Evolutionary conservation across 306 rosid genomes (phyloP).

Genomic region (Lathyrus aphaca): DNA sequence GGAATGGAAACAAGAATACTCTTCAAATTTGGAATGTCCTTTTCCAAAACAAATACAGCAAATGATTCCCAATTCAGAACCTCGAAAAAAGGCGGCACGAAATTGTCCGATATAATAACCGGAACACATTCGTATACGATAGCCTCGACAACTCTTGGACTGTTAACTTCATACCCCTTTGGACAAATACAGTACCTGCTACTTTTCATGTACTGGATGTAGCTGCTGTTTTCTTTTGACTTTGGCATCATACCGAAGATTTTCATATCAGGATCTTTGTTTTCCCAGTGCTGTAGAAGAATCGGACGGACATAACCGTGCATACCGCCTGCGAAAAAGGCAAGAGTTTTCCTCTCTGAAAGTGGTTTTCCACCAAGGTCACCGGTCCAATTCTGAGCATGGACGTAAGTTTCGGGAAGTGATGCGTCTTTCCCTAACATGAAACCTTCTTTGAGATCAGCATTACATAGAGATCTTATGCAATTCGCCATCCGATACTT

Average conservation of each 20-base stretch:
- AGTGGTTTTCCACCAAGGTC: constrained; percentile 65
- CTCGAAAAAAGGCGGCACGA: constrained; percentile 86
- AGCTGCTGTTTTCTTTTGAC: constrained; percentile 59
- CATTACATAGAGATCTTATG: constrained; percentile 83
- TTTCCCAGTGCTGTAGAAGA: constrained; percentile 79
- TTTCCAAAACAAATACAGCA: constrained; percentile 79
- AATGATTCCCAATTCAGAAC: constrained; percentile 88
- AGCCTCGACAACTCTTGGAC: constrained; percentile 96
- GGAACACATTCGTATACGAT: constrained; percentile 86
- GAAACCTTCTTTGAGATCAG: constrained; percentile 82
- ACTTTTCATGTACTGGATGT: constrained; percentile 75
- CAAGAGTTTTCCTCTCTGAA: constrained; percentile 64
- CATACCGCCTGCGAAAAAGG: constrained; percentile 85
- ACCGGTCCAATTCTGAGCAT: constrained; percentile 51
- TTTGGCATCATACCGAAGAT: constrained; percentile 62
- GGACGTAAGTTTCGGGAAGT: constrained; percentile 82
- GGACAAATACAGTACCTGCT: constrained; percentile 96
- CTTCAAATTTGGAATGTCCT: constrained; percentile 84
- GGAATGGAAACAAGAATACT: constrained; percentile 76
- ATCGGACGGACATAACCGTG: constrained; percentile 84
- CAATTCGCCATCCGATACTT: constrained; percentile 58
- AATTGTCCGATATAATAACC: constrained; percentile 83
- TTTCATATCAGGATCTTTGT: constrained; percentile 92
- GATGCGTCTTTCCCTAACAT: constrained; percentile 81
- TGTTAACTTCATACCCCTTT: constrained; percentile 89